phyloP scores from a whole-genome alignment of 768 basidiomycete genomes.

The Nidula microcarpa region DNA sequence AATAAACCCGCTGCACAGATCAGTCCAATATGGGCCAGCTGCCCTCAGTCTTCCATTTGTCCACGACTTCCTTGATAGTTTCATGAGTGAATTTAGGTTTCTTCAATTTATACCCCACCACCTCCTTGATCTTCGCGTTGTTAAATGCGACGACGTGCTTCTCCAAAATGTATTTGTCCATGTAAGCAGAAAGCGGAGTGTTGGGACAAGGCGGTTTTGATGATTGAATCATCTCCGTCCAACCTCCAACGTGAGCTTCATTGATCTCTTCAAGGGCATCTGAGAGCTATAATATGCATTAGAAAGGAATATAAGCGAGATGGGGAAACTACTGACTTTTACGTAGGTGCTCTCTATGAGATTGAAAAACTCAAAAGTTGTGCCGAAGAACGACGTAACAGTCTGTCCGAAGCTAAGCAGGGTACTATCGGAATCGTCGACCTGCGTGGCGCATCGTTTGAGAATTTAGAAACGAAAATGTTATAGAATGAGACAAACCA shows the following conservation, averaged over 20 bases:
- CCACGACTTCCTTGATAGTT: slow-evolving; percentile 64
- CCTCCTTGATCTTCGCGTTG: slow-evolving; percentile 69
- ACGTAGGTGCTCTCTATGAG: slow-evolving; percentile 63
- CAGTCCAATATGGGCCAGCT: slow-evolving; percentile 43
- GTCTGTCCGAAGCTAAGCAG: slow-evolving; percentile 62
- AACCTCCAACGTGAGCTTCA: slow-evolving; percentile 76
- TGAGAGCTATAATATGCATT: slow-evolving; percentile 40
- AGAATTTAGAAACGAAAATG: too few relatives aligned
- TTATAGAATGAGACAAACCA: slow-evolving; percentile 40
- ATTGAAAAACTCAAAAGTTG: slow-evolving; percentile 79
- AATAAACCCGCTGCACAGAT: neutral
- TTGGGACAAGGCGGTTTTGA: slow-evolving; percentile 71
- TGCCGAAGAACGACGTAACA: slow-evolving; percentile 70
- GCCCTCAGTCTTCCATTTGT: slow-evolving; percentile 78
- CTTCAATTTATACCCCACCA: slow-evolving; percentile 67
- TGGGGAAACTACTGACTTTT: slow-evolving; percentile 43
- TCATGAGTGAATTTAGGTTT: slow-evolving; percentile 61
- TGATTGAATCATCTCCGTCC: slow-evolving; percentile 76
- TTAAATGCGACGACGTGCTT: slow-evolving; percentile 68
- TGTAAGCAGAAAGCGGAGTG: slow-evolving; percentile 73
- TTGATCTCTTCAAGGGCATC: slow-evolving; percentile 85
- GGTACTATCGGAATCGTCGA: slow-evolving; percentile 75
- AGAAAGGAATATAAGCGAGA: neutral
- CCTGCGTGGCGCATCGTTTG: slow-evolving; percentile 30
- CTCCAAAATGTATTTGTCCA: slow-evolving; percentile 69